A percentile compares a stretch with the other conserved stretches of the same genome.
phyloP scores from a whole-genome alignment of 2,329 filamentous ascomycete genomes.

The Botrytis medusae region DNA sequence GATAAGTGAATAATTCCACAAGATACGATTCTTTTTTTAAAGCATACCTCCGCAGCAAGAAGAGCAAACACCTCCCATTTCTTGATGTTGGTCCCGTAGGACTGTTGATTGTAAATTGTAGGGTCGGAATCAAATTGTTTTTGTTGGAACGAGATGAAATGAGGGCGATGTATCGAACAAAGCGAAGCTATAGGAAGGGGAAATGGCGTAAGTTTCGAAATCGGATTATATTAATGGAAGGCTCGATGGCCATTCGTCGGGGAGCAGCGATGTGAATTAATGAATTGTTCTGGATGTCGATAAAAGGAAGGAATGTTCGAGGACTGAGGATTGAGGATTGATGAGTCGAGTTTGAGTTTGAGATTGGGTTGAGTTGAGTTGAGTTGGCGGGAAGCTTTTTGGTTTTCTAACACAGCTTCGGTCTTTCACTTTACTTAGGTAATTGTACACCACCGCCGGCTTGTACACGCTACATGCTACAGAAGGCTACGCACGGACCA shows the following conservation, averaged over 20 bases:
- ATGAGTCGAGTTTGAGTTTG: neutral
- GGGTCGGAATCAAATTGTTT: slow-evolving; percentile 33
- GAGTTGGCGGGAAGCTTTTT: slow-evolving; percentile 19
- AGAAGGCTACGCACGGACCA: slow-evolving; percentile 5
- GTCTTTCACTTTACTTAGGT: slow-evolving; percentile 18
- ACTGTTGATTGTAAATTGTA: slow-evolving; percentile 26
- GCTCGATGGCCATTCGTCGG: slow-evolving; percentile 23
- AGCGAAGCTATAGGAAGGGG: slow-evolving; percentile 24
- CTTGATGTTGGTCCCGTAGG: slow-evolving; percentile 38
- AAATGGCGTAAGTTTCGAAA: slow-evolving; percentile 1
- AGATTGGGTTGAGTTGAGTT: neutral
- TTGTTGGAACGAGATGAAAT: slow-evolving; percentile 28
- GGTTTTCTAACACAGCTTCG: slow-evolving; percentile 19
- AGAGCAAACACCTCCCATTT: slow-evolving; percentile 63
- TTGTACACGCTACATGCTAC: slow-evolving; percentile 18
- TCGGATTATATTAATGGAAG: slow-evolving; percentile 21
- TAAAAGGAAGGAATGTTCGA: slow-evolving; percentile 21
- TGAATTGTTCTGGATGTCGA: slow-evolving; percentile 14
- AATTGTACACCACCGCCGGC: slow-evolving; percentile 20
- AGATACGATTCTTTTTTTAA: slow-evolving; percentile 23
- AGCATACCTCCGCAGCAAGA: slow-evolving; percentile 59
- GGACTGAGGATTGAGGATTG: neutral
- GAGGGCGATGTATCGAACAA: slow-evolving; percentile 32
- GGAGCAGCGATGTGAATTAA: slow-evolving; percentile 15
- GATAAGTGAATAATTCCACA: slow-evolving; percentile 29